These are phyloP conservation scores for Hirsutella thompsonii DNA, from an alignment of 2,329 filamentous ascomycete genomes.

Conservation along the genomic window DNA sequence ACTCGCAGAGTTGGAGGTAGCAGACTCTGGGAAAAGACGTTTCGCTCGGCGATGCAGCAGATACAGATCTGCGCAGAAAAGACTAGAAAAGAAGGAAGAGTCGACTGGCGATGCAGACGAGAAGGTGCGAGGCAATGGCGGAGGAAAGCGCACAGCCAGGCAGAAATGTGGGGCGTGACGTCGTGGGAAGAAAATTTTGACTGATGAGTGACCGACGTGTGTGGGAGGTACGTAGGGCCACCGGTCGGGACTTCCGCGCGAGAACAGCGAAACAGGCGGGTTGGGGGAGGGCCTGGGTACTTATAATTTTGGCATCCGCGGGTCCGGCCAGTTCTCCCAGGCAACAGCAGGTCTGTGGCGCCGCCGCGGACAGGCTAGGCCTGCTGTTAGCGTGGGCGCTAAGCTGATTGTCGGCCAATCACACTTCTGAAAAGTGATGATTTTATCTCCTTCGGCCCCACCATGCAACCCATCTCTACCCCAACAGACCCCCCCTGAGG, in stretches of 20 bases:
- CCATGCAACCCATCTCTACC: conserved; percentile 18
- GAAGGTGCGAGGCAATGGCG: conserved; percentile 6
- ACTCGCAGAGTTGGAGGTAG: conserved; percentile 4
- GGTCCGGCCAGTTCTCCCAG: conserved; percentile 25
- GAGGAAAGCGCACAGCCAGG: conserved; percentile 9
- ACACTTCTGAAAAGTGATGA: conserved; percentile 12
- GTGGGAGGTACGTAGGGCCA: conserved; percentile 37
- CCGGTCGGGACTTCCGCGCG: conserved; percentile 44
- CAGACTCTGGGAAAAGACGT: conserved; percentile 6
- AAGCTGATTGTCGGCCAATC: conserved; percentile 24
- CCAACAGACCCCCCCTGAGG: conserved; percentile 23
- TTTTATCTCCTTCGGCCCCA: conserved; percentile 26
- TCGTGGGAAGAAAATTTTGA: conserved; percentile 17
- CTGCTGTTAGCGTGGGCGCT: conserved; percentile 23
- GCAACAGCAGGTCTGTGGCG: conserved; percentile 32
- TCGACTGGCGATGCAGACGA: conserved; percentile 9
- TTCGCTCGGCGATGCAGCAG: conserved; percentile 6
- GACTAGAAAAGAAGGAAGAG: conserved; percentile 5
- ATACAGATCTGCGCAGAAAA: conserved; percentile 1
- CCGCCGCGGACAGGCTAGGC: conserved; percentile 24
- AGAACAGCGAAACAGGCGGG: conserved; percentile 33
- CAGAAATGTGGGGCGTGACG: conserved; percentile 19
- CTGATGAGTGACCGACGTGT: conserved; percentile 27
- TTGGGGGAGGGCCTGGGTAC: conserved; percentile 38
- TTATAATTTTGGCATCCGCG: conserved; percentile 40